These are phyloP conservation scores for Sporothrix dimorphospora DNA, from an alignment of 2,329 filamentous ascomycete species.

Conservation along the genomic window DNA sequence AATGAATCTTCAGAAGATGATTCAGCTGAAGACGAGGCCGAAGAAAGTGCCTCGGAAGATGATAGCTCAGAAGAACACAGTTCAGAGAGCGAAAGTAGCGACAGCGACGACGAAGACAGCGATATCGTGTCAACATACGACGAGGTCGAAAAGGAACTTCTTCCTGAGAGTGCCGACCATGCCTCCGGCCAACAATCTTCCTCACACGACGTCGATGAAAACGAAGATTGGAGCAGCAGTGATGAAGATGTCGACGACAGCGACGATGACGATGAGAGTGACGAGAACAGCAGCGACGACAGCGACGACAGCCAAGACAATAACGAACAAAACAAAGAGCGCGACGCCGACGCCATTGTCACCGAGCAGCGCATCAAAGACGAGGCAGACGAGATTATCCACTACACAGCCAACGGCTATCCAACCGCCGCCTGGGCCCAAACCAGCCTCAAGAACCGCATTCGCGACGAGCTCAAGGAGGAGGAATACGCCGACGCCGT, in stretches of 20 bases:
- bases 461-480: slow-evolving; percentile 47
- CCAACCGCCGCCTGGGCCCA: slow-evolving; percentile 39
- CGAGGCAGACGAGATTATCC: slow-evolving; percentile 50
- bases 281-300: slow-evolving; percentile 13
- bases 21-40: not conserved
- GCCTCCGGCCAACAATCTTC: not conserved
- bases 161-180: not conserved
- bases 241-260: not conserved
- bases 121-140: slow-evolving; percentile 10
- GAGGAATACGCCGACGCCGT: slow-evolving; percentile 50
- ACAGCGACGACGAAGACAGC: slow-evolving; percentile 2
- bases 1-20: too few species aligned
- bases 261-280: slow-evolving; percentile 26
- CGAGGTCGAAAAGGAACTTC: slow-evolving; percentile 1
- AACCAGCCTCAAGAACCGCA: slow-evolving; percentile 43
- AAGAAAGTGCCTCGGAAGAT: too few species aligned
- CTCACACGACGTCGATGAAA: not conserved
- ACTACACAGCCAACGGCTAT: slow-evolving; percentile 47
- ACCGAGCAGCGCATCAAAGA: slow-evolving; percentile 25
- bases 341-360: not conserved
- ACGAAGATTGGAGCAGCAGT: not conserved
- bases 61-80: not conserved
- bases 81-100: not conserved
- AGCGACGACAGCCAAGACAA: slow-evolving; percentile 31
- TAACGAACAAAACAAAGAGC: not conserved